Evolutionary conservation across 2,329 filamentous ascomycete species (phyloP), one percentile per base, ranked within the genome.

Genomic region (Grosmannia huntii): DNA sequence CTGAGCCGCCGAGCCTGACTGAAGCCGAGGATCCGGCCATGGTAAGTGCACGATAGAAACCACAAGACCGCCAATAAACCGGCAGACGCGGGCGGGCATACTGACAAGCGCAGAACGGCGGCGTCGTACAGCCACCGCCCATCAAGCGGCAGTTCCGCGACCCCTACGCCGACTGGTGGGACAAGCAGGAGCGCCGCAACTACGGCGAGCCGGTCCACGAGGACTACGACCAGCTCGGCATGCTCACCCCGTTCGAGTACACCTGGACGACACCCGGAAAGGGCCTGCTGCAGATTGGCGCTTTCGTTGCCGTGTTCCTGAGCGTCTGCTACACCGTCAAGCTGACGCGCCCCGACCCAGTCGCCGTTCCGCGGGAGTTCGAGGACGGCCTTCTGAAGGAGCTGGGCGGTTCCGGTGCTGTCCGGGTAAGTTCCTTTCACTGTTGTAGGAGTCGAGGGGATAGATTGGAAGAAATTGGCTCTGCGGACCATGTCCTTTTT

Each of bases 161-260:
- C 72, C 94, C 95, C 41, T 83, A 97, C 71, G 92, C 74, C 69
- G 85, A 89, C 69, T 99, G 90, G 90, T 97, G 90, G 89, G 92
- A 99, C 75, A 87, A 90, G 73, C 94, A 99, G 76, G 94, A 97
- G 73, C 86, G 91, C 70, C 84, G 94, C 68, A 97, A 99, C 80
- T 97, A 89, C 71, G 91, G 91, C 73, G 95, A 99, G 74, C 89
- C 92, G 14, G 84, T 95, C 56, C 92, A 99, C 73, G 95, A 99
- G 74, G 94, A 99, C 72, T 87, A 96, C 73, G 95, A 99, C 71
- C 80, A 90, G 59, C 79, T 97, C 59, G 91, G 90, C 66, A 86
- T 96, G 63, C 92, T 99, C 74, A 87, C 89, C 55, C 84, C 90
- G 2, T 85, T 94, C 71, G 86, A 91, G 67, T 97, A 99, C 76